Conservation (phyloP, 345 rosid species). For the Geranium rotundifolium region DNA sequence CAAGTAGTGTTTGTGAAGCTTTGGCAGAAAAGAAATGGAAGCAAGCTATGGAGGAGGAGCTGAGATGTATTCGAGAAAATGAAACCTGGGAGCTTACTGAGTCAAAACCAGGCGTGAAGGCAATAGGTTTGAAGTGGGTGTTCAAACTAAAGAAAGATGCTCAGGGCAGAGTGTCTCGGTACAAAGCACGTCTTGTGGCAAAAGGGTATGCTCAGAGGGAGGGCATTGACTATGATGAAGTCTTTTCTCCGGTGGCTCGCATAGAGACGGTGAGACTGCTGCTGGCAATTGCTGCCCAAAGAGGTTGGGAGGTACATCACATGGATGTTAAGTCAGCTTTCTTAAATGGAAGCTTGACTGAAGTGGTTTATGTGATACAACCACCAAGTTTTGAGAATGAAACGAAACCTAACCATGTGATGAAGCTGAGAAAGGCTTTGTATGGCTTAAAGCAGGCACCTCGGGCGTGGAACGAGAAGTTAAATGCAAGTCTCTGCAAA, state of each 20-base stretch:
- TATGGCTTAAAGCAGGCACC: not conserved
- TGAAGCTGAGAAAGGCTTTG: too few relatives aligned
- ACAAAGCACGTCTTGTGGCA: not conserved
- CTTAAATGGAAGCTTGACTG: not conserved
- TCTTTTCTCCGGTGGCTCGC: too few relatives aligned
- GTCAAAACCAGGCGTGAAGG: not conserved
- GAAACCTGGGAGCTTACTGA: slow-evolving; percentile 4
- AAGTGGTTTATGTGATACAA: too few relatives aligned
- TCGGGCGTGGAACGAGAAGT: not conserved
- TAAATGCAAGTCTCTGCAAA: too few relatives aligned
- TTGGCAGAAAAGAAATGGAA: not conserved
- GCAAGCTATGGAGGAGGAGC: slow-evolving; percentile 3
- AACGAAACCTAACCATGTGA: too few relatives aligned
- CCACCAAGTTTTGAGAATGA: too few relatives aligned
- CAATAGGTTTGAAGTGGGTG: not conserved
- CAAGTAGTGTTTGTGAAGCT: not conserved
- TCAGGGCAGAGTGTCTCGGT: not conserved
- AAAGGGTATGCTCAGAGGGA: not conserved
- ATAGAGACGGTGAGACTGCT: too few relatives aligned
- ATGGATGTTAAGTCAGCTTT: not conserved
- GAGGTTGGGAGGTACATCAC: not conserved
- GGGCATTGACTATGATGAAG: not conserved
- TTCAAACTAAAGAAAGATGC: too few relatives aligned
- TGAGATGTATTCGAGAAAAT: too few relatives aligned
- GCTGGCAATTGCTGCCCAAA: not conserved